Evolutionary conservation across 305 asterid genomes (phyloP).

Genomic region (Solanum chacoense): DNA sequence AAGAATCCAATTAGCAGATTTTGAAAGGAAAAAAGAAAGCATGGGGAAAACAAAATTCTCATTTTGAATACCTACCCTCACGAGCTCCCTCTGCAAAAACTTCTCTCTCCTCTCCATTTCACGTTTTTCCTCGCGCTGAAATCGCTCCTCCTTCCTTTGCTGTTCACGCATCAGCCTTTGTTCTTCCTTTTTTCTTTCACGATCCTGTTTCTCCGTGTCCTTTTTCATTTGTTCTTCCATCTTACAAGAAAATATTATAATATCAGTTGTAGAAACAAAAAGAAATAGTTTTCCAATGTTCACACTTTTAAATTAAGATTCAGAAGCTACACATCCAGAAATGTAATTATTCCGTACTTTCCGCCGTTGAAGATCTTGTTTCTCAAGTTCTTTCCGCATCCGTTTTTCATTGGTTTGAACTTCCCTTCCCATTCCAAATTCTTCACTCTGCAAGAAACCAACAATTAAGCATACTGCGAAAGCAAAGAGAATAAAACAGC

Average conservation of each 20-base stretch:
- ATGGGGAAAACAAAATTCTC: background rate
- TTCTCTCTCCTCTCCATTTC: slow-evolving; percentile 95
- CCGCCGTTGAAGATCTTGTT: slow-evolving; percentile 62
- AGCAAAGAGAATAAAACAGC: background rate
- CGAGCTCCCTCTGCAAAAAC: slow-evolving; percentile 78
- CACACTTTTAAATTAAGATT: background rate
- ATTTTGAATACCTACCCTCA: slow-evolving; percentile 38
- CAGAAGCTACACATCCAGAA: slow-evolving; percentile 3
- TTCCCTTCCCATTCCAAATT: slow-evolving; percentile 57
- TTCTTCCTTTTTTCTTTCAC: slow-evolving; percentile 89
- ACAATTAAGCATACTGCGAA: slow-evolving; percentile 2
- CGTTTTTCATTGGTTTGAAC: slow-evolving; percentile 68
- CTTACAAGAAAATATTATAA: slow-evolving; percentile 23
- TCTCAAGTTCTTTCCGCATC: slow-evolving; percentile 77
- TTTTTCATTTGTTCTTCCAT: slow-evolving; percentile 88
- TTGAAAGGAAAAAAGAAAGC: background rate
- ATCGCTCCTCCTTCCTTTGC: slow-evolving; percentile 83
- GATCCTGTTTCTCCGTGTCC: slow-evolving; percentile 88
- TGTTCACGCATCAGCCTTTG: slow-evolving; percentile 69
- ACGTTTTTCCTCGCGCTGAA: slow-evolving; percentile 94
- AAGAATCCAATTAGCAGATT: background rate
- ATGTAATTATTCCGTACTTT: slow-evolving; percentile 38
- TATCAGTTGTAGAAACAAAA: slow-evolving; percentile 11
- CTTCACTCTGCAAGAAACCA: slow-evolving; percentile 45
- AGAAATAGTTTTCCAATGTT: background rate